Base-by-base conservation (phyloP, 148 eudicot genomes). In the Rhododendron williamsianum region DNA sequence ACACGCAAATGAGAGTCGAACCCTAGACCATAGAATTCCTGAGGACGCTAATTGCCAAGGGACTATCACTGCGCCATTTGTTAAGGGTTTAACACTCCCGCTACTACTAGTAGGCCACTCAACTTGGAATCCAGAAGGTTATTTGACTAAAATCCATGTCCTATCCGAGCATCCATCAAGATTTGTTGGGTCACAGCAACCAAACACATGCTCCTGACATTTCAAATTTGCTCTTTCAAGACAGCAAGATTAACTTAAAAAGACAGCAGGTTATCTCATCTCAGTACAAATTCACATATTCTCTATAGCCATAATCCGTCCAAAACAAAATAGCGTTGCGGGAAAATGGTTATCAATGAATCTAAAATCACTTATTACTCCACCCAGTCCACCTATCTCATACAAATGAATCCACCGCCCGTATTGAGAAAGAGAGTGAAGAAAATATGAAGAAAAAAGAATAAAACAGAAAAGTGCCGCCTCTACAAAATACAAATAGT, bases 401-500 rank as follows among this genome's bases (percentile, higher is more conserved):
- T 88, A 86, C 60, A 86, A 84, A 80, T 86, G 81, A 84, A 52
- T 76, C 85, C 80, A 84, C 80, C 71, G 83, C 80, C 84, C 71
- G 82, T 4, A 82, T 54, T 41, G 43, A 82, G 74, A 72, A 81
- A 48, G 13, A 83, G 27, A 76, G 10, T 15, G 23, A 65, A 73
- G 38, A 27, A 38, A 60, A 33, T 21, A 67, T 0, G 38, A 83
- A 41, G 82, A 27, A 16, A 6, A 65, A 48, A n/a, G 38, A 76
- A 46, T 69, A 49, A 67, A 81, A 78, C 45, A 23, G 45, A 86
- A 82, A 87, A 78, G 74, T 45, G 67, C 81, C 76, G 84, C 85
- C 73, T 58, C 89, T 89, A 86, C 78, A 86, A 63, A 45, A 83
- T 89, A 86, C 78, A 86, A 63, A 45, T 85, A 89, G 92, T 83